phyloP scores from a whole-genome alignment of 805 yeast genomes.

The Ogataea ganodermae region DNA sequence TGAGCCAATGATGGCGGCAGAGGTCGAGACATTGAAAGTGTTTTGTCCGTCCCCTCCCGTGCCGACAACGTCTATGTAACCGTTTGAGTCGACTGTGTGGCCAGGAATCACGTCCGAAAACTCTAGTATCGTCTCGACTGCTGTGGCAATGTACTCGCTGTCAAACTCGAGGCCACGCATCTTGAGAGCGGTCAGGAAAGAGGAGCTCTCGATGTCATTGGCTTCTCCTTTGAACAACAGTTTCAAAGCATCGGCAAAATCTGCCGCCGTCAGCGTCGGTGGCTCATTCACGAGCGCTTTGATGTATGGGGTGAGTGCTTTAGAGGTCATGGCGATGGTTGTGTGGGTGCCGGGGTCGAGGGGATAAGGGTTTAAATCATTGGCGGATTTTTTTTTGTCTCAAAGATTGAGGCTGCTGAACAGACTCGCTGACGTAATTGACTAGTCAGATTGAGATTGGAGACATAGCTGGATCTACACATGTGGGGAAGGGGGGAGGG shows the following conservation, averaged over 20 bases:
- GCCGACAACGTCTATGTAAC: slow-evolving; percentile 88
- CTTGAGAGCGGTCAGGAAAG: slow-evolving; percentile 79
- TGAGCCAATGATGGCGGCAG: slow-evolving; percentile 91
- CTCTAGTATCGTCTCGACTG: slow-evolving; percentile 72
- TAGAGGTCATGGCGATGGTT: slow-evolving; percentile 12
- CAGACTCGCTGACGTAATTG: too few species aligned
- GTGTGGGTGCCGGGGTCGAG: neutral
- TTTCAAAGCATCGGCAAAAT: slow-evolving; percentile 63
- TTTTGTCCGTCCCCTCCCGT: slow-evolving; percentile 99
- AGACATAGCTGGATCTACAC: too few species aligned
- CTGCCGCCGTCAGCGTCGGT: slow-evolving; percentile 61
- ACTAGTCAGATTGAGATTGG: too few species aligned
- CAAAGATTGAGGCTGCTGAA: too few species aligned
- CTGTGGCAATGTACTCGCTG: slow-evolving; percentile 81
- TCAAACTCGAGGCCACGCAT: slow-evolving; percentile 75
- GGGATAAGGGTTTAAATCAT: too few species aligned
- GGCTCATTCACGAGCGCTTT: slow-evolving; percentile 64
- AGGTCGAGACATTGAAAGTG: slow-evolving; percentile 94
- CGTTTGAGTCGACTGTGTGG: slow-evolving; percentile 44
- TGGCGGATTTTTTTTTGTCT: too few species aligned
- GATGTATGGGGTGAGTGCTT: slow-evolving; percentile 54
- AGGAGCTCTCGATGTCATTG: slow-evolving; percentile 68
- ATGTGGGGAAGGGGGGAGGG: too few species aligned
- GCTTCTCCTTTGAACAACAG: slow-evolving; percentile 62
- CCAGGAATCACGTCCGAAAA: slow-evolving; percentile 59